Conservation (phyloP, 305 asterid genomes). For the Fraxinus floribunda region DNA sequence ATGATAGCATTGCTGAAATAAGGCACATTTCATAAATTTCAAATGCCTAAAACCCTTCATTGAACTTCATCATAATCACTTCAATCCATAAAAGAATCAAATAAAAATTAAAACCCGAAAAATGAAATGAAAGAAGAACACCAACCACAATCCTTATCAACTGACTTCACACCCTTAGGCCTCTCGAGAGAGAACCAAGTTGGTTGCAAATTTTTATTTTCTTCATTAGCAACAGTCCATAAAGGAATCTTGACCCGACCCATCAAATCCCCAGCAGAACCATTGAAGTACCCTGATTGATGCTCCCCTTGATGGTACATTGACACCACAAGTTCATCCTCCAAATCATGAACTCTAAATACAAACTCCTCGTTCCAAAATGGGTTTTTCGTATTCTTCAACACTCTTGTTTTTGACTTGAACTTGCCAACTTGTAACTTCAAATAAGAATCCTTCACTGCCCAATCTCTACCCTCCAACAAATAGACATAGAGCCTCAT, state of each 20-base stretch:
- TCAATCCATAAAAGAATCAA: neutral
- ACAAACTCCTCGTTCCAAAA: conserved; percentile 88
- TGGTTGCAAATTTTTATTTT: conserved; percentile 62
- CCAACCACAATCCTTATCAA: conserved; percentile 54
- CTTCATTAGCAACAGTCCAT: conserved; percentile 60
- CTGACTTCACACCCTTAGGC: conserved; percentile 44
- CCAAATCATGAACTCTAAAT: conserved; percentile 62
- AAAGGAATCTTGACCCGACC: conserved; percentile 75
- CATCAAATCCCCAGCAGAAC: conserved; percentile 46
- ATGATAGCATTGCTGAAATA: neutral
- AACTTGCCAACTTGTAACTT: conserved; percentile 64
- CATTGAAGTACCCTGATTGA: conserved; percentile 51
- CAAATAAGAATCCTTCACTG: conserved; percentile 57
- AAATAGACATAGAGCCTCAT: conserved; percentile 69
- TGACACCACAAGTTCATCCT: conserved; percentile 60
- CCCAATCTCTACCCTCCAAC: conserved; percentile 64
- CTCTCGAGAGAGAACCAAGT: conserved; percentile 74
- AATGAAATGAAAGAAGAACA: conserved; percentile 1
- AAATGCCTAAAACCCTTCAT: neutral
- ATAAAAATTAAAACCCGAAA: neutral
- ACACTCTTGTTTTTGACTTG: conserved; percentile 60
- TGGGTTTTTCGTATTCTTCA: conserved; percentile 53
- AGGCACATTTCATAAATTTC: neutral
- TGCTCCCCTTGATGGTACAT: conserved; percentile 49
- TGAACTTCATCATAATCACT: neutral